Evolutionary conservation across 2,329 filamentous ascomycete species (phyloP).

Genomic region (Calonectria crousiana): DNA sequence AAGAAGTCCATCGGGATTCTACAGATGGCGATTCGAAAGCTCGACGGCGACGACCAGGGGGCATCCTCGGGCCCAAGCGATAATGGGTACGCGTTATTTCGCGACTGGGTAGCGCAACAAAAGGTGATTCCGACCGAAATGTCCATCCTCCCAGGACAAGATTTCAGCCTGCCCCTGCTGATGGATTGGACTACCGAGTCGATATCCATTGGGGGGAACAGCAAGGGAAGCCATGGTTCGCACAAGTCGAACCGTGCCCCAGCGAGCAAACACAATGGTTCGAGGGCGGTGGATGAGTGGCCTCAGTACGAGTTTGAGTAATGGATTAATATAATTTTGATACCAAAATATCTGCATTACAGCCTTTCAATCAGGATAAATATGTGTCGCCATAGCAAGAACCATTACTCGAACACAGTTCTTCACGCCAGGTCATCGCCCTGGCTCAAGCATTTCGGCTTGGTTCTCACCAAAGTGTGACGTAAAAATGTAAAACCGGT

Average conservation of each 20-base stretch:
- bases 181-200: not conserved
- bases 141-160: not conserved
- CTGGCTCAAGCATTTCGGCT: not conserved
- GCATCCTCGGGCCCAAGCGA: not conserved
- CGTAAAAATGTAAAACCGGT: too few relatives aligned
- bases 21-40: not conserved
- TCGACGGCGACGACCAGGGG: not conserved
- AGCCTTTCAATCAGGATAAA: not conserved
- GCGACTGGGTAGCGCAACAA: conserved; percentile 24
- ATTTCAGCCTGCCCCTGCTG: not conserved
- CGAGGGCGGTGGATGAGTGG: not conserved
- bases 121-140: conserved; percentile 1
- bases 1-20: not conserved
- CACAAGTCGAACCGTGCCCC: not conserved
- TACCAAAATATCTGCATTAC: not conserved
- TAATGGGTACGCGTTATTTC: conserved; percentile 52
- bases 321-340: not conserved
- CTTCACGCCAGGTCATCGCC: not conserved
- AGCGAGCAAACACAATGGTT: not conserved
- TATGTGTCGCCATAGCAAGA: not conserved
- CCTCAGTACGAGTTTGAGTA: not conserved
- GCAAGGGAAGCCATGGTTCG: not conserved
- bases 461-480: not conserved
- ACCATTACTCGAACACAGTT: not conserved
- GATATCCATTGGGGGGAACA: not conserved